Base-by-base conservation (phyloP, 1,139 yeast genomes). In the Candida glucosophila region DNA sequence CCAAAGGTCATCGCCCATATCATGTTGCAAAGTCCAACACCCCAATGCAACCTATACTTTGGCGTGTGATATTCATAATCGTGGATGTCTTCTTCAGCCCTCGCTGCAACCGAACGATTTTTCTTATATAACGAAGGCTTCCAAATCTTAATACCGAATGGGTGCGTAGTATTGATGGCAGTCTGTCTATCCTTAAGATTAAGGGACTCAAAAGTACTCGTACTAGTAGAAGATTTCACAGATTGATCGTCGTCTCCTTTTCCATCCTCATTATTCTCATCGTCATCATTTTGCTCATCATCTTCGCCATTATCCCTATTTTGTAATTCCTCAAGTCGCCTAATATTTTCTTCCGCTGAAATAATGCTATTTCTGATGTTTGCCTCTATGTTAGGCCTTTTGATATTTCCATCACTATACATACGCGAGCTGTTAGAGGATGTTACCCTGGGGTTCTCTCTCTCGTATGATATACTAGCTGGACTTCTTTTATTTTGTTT, bases 101-200 rank as follows among this genome's bases (percentile, higher is more conserved):
- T 77, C 18, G 77, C 66, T 37, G 93, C 93, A 19, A 90, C 97
- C 2, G 96, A 83, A 42, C 99, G 74, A 34, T 73, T 72, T 52
- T 90, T 90, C 48, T 92, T 90, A 54, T 90, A 90, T 32, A 90
- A 65, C 2, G 98, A 95, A 1, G 98, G 98, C 47, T 90, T 90
- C 98, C 98, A 90, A 41, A 90, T 83, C 50, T 95, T 80, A 28
- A 90, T 86, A 66, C 98, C 98, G 47, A 90, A 90, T 0, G 98
- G 98, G 57, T 92, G 98, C 2, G 97, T 86, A 29, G 83, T 77
- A 46, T 90, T 90, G 49, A 90, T 92, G 4, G 98, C 98, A 39
- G 83, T 86, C 52, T 90, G 98, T 37, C 97, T 75, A 40, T 88
- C 95, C 33, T 90, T 66, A 32, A 90, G 64, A n/a, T 95, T 90